Base-by-base conservation (phyloP, 2,329 filamentous ascomycete genomes). In the Huntiella bhutanensis region DNA sequence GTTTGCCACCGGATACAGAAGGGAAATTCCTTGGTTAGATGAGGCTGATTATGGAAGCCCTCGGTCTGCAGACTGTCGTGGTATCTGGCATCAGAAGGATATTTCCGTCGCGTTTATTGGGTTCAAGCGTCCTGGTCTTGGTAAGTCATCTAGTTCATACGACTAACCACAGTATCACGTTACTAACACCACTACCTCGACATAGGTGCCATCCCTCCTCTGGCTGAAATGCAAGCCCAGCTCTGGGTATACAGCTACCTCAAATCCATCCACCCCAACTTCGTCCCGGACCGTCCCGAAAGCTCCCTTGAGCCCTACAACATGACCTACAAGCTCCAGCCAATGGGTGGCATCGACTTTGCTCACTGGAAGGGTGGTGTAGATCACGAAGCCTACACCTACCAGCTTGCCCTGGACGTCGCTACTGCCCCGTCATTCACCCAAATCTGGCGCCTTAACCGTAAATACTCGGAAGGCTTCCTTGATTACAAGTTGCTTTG, bases 341-440 rank as follows among this genome's bases (percentile, higher is more conserved):
- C 57, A 0, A 57, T 57, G 4, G 56, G 53, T 0, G 52, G 53
- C 8, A 62, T 62, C 50, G 60, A 60, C 45, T 52, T 61, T 17
- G 59, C 54, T 43, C 49, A 55, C 16, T 56, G 51, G 17, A 62
- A 63, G 51, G 57, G 61, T 45, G 66, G 63, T 7, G 65, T 69
- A 1, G 66, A 70, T 39, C 66, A 69, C 44, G 67, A 70, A 49
- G 62, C 60, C 47, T 70, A 70, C 50, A 63, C 64, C 0, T 69
- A 68, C 54, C 67, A 70, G 55, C 59, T 70, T 3, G 66, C 66
- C 0, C 55, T 66, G 0, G 67, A 69, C 51, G 65, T 68, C 52
- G 63, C 62, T 2, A 54, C 64, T 3, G 66, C 64, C 0, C 65
- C 66, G 0, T 59, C 54, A 1, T 55, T 64, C 11, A 48, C 51